Base-by-base conservation (phyloP, 768 basidiomycete genomes). In the Trametopsis cervina region DNA sequence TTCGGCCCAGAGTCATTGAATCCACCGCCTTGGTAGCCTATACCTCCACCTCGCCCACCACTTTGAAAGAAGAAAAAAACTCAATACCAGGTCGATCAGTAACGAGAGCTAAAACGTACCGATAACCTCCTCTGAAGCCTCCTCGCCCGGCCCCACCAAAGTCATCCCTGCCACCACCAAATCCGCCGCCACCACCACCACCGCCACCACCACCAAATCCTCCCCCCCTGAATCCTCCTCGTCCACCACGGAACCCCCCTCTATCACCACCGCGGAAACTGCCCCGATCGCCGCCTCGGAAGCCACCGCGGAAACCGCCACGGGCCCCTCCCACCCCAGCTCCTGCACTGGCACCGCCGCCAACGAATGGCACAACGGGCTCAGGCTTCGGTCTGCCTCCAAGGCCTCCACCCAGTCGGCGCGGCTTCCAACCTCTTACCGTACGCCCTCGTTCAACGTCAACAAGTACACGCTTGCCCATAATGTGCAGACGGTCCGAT, bases 401-500 rank as follows among this genome's bases (percentile, higher is more conserved):
- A n/a, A 98, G 76, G 4, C 96, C 96, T n/a, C 96, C 96, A 17
- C 95, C 96, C 0, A 98, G 72, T 44, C 94, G 83, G 42, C 92
- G 85, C 1, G 96, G 96, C 63, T 96, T 97, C 96, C 96, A 99
- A 2, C 94, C 96, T 50, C 95, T 83, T 22, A 99, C 96, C 10
- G 96, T 99, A 42, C 96, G 81, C 17, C 96, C 96, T 27, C 96
- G 85, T 67, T 99, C 96, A 53, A 99, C 96, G 62, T 99, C 96
- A 44, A 99, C 95, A 27, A 98, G 75, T 55, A 98, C 94, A 58
- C 88, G 80, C 66, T 96, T 96, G 60, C 91, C 90, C 76, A 93
- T 89, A 56, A 99, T 91, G 53, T 92, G 89, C 38, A 99, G 77
- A 20, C 93, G 90, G 60, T 98, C 95, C 17, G 94, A 97, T 65